A percentile compares a stretch with the other conserved stretches of the same genome.
Evolutionary conservation across 768 basidiomycete genomes (phyloP).

Genomic region (Tulasnella sp.): DNA sequence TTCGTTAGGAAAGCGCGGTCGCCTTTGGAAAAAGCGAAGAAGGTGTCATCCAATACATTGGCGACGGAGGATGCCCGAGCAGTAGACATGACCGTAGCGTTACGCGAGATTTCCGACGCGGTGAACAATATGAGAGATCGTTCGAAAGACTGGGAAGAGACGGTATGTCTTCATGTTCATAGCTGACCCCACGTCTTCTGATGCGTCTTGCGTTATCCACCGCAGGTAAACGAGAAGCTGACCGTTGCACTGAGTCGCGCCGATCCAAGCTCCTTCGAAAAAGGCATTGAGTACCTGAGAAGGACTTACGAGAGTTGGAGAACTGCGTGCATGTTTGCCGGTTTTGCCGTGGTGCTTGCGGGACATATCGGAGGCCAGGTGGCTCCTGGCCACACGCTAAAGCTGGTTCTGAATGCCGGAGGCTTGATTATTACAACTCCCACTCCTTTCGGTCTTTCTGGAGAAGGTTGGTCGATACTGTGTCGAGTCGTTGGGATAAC

Average conservation of each 20-base stretch:
- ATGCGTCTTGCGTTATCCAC: not conserved
- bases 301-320: not conserved
- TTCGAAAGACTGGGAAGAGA: not conserved
- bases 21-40: not conserved
- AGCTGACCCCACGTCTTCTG: not conserved
- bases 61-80: not conserved
- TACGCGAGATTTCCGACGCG: not conserved
- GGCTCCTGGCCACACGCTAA: too few species aligned
- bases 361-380: too few species aligned
- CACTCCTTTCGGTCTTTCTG: not conserved
- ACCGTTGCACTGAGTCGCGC: not conserved
- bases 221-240: not conserved
- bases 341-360: too few species aligned
- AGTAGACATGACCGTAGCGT: not conserved
- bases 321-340: too few species aligned
- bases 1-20: not conserved
- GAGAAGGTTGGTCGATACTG: not conserved
- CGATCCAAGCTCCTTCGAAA: not conserved
- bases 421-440: not conserved
- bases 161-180: not conserved
- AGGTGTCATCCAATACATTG: not conserved
- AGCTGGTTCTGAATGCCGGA: too few species aligned
- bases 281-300: not conserved
- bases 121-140: not conserved
- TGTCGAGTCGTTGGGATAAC: too few species aligned